A percentile compares a stretch with the other conserved stretches of the same genome.
These are phyloP conservation scores for barley (Hordeum vulgare) DNA, from an alignment of 176 grass and related monocot genomes.

Conservation along the genomic window DNA sequence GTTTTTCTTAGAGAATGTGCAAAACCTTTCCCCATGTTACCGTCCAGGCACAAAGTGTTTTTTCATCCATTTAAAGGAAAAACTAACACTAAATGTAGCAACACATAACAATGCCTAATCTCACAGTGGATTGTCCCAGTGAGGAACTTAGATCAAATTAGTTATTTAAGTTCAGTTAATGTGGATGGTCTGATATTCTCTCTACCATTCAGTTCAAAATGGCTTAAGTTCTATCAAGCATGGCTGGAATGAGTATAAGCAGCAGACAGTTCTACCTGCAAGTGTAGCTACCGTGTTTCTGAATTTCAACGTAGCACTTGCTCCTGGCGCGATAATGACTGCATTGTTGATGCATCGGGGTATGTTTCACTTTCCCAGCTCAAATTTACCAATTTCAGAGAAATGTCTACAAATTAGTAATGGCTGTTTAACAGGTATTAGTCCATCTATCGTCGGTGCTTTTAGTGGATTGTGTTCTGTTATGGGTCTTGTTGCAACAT, in stretches of 20 bases:
- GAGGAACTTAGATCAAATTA: constrained; percentile 14
- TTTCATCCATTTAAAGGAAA: background rate
- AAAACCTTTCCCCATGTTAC: background rate
- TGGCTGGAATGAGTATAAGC: constrained; percentile 91
- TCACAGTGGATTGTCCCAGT: constrained; percentile 8
- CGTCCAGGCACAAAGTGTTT: background rate
- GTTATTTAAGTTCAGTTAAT: constrained; percentile 6
- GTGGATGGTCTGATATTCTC: constrained; percentile 22
- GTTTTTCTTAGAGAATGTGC: background rate
- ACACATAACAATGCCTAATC: background rate
- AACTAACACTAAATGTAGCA: background rate
- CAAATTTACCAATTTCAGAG: background rate
- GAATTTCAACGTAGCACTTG: constrained; percentile 92
- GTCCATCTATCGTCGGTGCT: constrained; percentile 79
- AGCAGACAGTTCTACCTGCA: constrained; percentile 87
- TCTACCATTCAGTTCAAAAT: constrained; percentile 68
- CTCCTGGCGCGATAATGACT: constrained; percentile 94
- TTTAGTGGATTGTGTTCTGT: constrained; percentile 89
- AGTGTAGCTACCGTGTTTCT: constrained; percentile 90
- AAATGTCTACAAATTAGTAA: background rate
- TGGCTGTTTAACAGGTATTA: constrained; percentile 56
- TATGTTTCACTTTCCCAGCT: constrained; percentile 31
- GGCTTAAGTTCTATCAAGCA: constrained; percentile 64
- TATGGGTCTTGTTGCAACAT: constrained; percentile 95
- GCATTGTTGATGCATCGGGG: constrained; percentile 89